Conservation (phyloP, 306 rosid genomes). For the Trifolium subterraneum region DNA sequence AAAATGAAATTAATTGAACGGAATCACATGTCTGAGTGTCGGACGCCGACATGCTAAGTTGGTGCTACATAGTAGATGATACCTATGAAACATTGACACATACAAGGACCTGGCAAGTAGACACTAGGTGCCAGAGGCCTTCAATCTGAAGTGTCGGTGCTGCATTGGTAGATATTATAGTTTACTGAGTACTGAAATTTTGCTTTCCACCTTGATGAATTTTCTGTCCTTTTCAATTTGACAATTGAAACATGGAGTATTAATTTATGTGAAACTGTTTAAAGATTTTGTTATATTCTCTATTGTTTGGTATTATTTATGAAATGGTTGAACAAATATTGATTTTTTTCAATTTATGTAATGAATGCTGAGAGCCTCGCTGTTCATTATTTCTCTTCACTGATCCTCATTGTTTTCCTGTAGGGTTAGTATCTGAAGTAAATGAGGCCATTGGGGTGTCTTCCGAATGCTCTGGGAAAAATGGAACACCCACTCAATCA, state of each 20-base stretch:
- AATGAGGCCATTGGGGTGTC: slow-evolving; percentile 50
- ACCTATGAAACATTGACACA: no score
- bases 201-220: not conserved
- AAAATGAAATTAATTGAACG: no score
- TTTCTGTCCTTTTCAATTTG: not conserved
- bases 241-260: not conserved
- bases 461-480: slow-evolving; percentile 45
- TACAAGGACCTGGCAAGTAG: no score
- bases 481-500: slow-evolving; percentile 35
- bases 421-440: slow-evolving; percentile 48
- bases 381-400: not conserved
- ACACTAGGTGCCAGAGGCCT: no score
- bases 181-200: not conserved
- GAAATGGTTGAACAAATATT: slow-evolving; percentile 1
- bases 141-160: no score
- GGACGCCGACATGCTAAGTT: no score
- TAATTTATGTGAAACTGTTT: not conserved
- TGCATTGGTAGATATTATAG: no score
- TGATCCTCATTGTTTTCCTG: slow-evolving; percentile 5
- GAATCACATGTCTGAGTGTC: no score
- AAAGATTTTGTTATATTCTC: not conserved
- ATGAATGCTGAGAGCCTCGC: not conserved
- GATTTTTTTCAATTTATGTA: not conserved
- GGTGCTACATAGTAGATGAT: no score
- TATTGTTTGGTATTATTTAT: not conserved